These are phyloP conservation scores for Cladosporium sp. DNA, from an alignment of 2,329 filamentous ascomycete species.

Conservation along the genomic window DNA sequence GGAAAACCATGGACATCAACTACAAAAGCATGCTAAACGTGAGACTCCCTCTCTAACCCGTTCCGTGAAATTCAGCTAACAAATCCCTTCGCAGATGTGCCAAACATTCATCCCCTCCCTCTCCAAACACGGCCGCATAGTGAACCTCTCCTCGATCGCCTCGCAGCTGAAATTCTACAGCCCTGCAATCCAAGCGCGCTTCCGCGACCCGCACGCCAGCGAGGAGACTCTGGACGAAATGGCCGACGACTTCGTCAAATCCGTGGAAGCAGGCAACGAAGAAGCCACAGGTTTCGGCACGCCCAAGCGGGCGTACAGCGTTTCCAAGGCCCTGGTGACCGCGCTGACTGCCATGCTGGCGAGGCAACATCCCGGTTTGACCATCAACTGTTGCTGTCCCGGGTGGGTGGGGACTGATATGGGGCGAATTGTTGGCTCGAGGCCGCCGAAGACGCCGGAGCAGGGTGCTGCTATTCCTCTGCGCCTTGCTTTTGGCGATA, in stretches of 20 bases:
- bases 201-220: constrained; percentile 20
- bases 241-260: constrained; percentile 21
- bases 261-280: constrained; percentile 18
- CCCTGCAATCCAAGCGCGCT: constrained; percentile 22
- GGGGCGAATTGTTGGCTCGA: constrained; percentile 28
- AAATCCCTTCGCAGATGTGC: constrained; percentile 26
- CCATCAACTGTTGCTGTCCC: constrained; percentile 37
- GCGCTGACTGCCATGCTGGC: constrained; percentile 31
- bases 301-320: constrained; percentile 27
- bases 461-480: constrained; percentile 35
- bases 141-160: constrained; percentile 34
- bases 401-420: constrained; percentile 37
- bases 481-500: constrained; percentile 32
- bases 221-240: constrained; percentile 28
- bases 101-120: constrained; percentile 30
- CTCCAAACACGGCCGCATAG: constrained; percentile 29
- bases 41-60: constrained; percentile 7
- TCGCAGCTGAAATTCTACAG: constrained; percentile 29
- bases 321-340: constrained; percentile 35
- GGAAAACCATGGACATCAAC: constrained; percentile 32
- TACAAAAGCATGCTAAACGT: constrained; percentile 34
- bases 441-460: constrained; percentile 32
- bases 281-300: constrained; percentile 25
- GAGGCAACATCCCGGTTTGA: constrained; percentile 23
- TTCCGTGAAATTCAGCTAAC: neutral